Conservation (phyloP, 2,329 filamentous ascomycete genomes). For the Colletotrichum sp. region DNA sequence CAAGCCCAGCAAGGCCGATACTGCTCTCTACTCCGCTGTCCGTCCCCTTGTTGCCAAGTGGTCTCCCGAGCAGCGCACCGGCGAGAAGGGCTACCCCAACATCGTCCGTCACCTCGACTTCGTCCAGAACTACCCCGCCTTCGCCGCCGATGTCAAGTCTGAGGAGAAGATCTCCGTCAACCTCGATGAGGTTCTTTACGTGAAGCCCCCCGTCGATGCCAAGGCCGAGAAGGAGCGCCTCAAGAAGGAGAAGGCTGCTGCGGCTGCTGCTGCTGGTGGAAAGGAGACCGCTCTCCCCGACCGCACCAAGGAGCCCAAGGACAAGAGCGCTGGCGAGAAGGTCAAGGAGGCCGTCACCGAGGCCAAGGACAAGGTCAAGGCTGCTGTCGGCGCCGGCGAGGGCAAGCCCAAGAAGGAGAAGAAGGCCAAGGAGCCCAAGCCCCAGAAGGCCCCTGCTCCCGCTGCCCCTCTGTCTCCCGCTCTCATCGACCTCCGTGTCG, state of each 20-base stretch:
- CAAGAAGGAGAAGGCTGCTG: slow-evolving; percentile 92
- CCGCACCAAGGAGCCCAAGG: slow-evolving; percentile 68
- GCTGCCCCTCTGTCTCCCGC: slow-evolving; percentile 81
- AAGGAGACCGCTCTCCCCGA: slow-evolving; percentile 56
- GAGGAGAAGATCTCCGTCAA: slow-evolving; percentile 81
- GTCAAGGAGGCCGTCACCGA: slow-evolving; percentile 49
- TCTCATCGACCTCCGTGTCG: slow-evolving; percentile 93
- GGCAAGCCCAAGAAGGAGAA: slow-evolving; percentile 78
- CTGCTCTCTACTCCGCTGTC: slow-evolving; percentile 81
- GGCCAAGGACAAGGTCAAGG: slow-evolving; percentile 54
- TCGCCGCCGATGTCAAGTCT: slow-evolving; percentile 71
- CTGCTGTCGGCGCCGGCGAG: slow-evolving; percentile 38
- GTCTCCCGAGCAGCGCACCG: slow-evolving; percentile 86
- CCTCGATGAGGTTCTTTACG: slow-evolving; percentile 79
- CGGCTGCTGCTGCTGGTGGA: slow-evolving; percentile 55
- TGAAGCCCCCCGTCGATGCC: slow-evolving; percentile 86
- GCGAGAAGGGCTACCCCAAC: slow-evolving; percentile 86
- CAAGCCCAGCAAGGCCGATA: slow-evolving; percentile 88
- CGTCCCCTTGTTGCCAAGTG: slow-evolving; percentile 79
- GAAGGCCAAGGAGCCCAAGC: slow-evolving; percentile 86
- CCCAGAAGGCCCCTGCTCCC: slow-evolving; percentile 68
- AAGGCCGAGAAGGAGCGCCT: slow-evolving; percentile 96
- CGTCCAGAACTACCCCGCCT: slow-evolving; percentile 86
- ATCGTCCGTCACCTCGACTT: slow-evolving; percentile 93
- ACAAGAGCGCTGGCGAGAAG: slow-evolving; percentile 57